Conservation (phyloP, 169 alveolate genomes). For the Plasmodium cynomolgi region DNA sequence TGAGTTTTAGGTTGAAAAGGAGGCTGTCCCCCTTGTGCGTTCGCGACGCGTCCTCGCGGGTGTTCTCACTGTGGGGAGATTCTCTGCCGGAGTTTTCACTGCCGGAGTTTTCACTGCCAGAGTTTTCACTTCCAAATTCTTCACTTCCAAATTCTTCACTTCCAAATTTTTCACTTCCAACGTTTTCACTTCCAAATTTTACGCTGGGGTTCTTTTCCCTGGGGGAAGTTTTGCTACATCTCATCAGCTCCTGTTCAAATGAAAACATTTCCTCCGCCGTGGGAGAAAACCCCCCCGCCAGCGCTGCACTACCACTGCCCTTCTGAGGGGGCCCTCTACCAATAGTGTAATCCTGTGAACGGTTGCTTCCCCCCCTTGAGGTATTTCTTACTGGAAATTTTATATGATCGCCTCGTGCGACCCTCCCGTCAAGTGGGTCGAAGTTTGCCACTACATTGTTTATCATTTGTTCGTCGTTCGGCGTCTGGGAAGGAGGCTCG, state of each 20-base stretch:
- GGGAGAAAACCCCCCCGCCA: background rate
- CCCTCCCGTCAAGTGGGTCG: conserved; percentile 7
- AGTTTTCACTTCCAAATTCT: too few species aligned
- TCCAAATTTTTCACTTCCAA: background rate
- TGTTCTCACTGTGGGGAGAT: background rate
- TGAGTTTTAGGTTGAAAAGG: conserved; percentile 35
- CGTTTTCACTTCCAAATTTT: too few species aligned
- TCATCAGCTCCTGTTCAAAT: background rate
- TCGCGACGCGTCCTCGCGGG: background rate
- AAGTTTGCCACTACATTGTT: conserved; percentile 23
- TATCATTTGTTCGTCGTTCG: conserved; percentile 8
- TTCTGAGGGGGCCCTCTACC: background rate
- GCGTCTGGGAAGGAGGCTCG: background rate
- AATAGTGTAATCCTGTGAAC: background rate
- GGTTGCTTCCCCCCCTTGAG: background rate
- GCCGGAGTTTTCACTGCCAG: background rate
- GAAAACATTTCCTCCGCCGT: background rate
- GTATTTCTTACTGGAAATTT: background rate
- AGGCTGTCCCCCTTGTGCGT: conserved; percentile 3
- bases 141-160: background rate
- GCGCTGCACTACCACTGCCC: background rate
- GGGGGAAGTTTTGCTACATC: background rate
- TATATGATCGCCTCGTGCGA: background rate
- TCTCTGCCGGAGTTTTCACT: background rate
- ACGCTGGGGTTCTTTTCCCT: background rate